Percentiles rank a stretch among this genome's conserved stretches.
Evolutionary conservation across 176 grass and related monocot species (phyloP).

Genomic region (Oryza nivara): DNA sequence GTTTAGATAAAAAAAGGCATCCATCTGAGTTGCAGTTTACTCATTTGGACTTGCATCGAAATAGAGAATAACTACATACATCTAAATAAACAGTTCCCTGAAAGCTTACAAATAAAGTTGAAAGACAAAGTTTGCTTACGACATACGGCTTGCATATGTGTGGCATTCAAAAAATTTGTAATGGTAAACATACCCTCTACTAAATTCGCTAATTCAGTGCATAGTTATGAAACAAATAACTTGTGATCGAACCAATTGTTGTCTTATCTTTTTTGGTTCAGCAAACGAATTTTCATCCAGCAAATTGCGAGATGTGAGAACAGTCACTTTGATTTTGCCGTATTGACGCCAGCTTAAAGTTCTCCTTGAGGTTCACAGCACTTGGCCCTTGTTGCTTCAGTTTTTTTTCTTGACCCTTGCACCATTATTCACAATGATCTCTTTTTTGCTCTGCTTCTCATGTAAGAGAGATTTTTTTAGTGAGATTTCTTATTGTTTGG

Average conservation of each 20-base stretch:
- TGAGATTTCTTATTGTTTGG: too few species aligned
- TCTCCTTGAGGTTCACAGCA: neutral
- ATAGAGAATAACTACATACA: neutral
- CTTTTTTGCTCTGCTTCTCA: too few species aligned
- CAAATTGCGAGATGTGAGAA: neutral
- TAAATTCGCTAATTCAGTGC: neutral
- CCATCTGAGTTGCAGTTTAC: too few species aligned
- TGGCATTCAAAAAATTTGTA: neutral
- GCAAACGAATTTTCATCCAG: neutral
- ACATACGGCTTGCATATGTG: neutral
- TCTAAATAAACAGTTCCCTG: neutral
- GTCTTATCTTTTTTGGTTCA: conserved; percentile 28
- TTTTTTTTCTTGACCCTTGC: too few species aligned
- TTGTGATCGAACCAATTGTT: neutral
- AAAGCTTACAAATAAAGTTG: neutral
- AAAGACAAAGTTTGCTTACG: neutral
- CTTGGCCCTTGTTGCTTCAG: neutral
- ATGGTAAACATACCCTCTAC: neutral
- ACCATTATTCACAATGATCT: too few species aligned
- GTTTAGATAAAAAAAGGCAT: too few species aligned
- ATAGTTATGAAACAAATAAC: neutral
- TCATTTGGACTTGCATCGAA: too few species aligned
- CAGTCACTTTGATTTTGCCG: neutral
- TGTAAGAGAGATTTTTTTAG: too few species aligned
- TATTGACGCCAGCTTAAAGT: neutral